These are phyloP conservation scores for Plectranthus barbatus DNA, from an alignment of 257 asterid species.

Conservation along the genomic window DNA sequence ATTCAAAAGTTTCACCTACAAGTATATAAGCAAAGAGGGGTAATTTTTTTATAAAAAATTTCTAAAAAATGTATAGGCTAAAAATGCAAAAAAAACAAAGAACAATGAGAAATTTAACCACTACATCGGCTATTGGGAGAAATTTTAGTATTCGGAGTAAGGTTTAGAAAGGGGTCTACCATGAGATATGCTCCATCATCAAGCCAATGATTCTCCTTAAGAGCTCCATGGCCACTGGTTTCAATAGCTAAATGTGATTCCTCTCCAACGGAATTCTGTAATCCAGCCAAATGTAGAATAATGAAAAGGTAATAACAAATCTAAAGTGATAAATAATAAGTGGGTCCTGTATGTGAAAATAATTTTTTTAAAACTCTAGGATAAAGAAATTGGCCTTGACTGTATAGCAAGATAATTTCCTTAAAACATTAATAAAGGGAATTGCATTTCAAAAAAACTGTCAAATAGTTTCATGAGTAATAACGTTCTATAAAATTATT, in stretches of 20 bases:
- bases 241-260: slow-evolving; percentile 97
- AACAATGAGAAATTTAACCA: not conserved
- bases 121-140: too few relatives aligned
- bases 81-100: not conserved
- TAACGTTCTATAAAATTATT: not conserved
- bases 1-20: slow-evolving; percentile 85
- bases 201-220: slow-evolving; percentile 97
- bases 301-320: not conserved
- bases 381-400: not conserved
- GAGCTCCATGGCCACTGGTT: slow-evolving; percentile 99
- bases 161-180: slow-evolving; percentile 39
- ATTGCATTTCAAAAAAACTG: too few relatives aligned
- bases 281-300: slow-evolving; percentile 14
- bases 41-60: not conserved
- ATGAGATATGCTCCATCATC: slow-evolving; percentile 99
- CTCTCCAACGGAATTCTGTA: slow-evolving; percentile 77
- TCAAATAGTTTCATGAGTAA: too few relatives aligned
- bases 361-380: too few relatives aligned
- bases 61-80: not conserved
- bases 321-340: not conserved
- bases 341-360: not conserved
- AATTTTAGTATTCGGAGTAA: too few relatives aligned
- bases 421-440: not conserved
- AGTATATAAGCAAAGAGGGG: slow-evolving; percentile 3
- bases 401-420: not conserved